Base-by-base conservation (phyloP, 192 early-diverging fungal genomes). In the Chytriomyces hyalinus region DNA sequence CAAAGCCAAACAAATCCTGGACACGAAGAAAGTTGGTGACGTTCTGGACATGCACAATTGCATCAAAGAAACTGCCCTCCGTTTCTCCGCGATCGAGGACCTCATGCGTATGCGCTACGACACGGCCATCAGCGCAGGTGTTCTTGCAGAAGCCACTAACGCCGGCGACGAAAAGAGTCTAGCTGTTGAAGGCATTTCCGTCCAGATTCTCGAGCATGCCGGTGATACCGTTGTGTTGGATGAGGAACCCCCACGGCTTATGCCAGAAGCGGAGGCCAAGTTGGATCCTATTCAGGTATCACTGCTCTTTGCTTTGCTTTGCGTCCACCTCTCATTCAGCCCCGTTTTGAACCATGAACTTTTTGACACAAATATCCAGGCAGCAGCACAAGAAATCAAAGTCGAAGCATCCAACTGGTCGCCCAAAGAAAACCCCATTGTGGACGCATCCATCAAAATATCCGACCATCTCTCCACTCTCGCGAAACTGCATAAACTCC, bases 351-450 rank as follows among this genome's bases (percentile, higher is more conserved):
- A 49, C 13, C 5, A 13, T 22, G 22, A 49, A 13, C 68, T 11
- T 49, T 49, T 70, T 13, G 47, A 15, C 36, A 49, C 51, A 13
- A 22, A 47, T 6, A 47, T 4, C 3, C 22, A 87, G 85, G 85
- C 88, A 6, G 88, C 84, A 0, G 88, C 80, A 2, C 85, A 87
- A 70, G 86, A 89, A 73, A 81, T 89, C 57, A 82, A 80, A 61
- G 84, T 89, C 49, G 86, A 82, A 64, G 80, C 86, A 0, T 83
- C 85, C 49, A 57, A 79, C 68, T 89, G 84, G 84, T 67, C 81
- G 2, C 3, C 78, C 13, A 74, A 73, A 28, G 75, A 82, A 10
- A 89, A 89, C 78, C 73, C 81, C 13, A 80, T 89, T 61, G 77
- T 89, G 9, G 24, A 61, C n/a, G 66, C 77, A 11, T 78, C 80